Evolutionary conservation across 116 monocot species (phyloP).

Genomic region (Phalaenopsis hybrid): DNA sequence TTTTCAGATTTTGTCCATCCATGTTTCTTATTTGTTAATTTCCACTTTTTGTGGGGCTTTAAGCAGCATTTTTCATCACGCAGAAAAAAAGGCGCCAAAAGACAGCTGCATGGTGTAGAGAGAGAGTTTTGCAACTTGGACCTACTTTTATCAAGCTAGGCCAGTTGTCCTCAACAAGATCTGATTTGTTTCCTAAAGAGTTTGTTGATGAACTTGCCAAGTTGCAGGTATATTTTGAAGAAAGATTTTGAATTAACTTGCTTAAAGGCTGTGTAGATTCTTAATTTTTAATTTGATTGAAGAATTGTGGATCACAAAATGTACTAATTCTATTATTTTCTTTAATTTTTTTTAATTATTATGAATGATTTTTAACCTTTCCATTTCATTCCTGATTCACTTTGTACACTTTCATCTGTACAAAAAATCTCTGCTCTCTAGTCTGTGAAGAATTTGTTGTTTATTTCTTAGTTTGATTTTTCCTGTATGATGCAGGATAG

Average conservation of each 20-base stretch:
- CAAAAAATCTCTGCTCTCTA: not conserved
- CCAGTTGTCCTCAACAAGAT: conserved; percentile 87
- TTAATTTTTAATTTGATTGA: not conserved
- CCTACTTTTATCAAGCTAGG: conserved; percentile 95
- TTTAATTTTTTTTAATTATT: not conserved
- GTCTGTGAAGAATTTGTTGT: not conserved
- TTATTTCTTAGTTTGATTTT: not conserved
- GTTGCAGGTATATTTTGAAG: conserved; percentile 54
- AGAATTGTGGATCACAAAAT: not conserved
- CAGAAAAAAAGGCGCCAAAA: conserved; percentile 68
- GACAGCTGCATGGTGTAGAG: conserved; percentile 92
- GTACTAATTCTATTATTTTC: not conserved
- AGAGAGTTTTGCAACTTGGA: conserved; percentile 79
- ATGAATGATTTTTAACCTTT: not conserved
- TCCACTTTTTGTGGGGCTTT: not conserved
- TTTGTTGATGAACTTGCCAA: conserved; percentile 95
- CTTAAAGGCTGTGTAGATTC: not conserved
- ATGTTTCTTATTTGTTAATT: not conserved
- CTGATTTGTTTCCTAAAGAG: conserved; percentile 85
- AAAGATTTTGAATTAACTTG: not conserved
- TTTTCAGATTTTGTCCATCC: too few relatives aligned
- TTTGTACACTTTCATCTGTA: not conserved
- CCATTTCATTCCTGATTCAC: not conserved
- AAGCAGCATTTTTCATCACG: conserved; percentile 8
- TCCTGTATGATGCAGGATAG: conserved; percentile 50